phyloP scores from a whole-genome alignment of 768 basidiomycete genomes.

The Termitomyces sp. region DNA sequence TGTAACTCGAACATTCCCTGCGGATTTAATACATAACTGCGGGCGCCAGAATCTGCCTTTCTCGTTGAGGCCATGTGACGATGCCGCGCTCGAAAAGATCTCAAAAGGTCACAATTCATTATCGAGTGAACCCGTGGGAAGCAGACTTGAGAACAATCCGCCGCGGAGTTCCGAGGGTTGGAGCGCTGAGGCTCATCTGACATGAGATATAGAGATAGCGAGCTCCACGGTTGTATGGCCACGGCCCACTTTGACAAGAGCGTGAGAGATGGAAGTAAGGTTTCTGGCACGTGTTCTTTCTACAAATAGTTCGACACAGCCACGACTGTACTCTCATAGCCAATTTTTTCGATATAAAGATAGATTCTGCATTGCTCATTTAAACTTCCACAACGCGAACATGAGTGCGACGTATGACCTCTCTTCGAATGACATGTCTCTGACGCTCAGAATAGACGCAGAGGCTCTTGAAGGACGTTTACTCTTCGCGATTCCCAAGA shows the following conservation, averaged over 20 bases:
- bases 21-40: not conserved
- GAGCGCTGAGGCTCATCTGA: not conserved
- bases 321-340: not conserved
- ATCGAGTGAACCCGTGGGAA: too few relatives aligned
- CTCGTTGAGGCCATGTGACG: not conserved
- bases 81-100: not conserved
- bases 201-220: not conserved
- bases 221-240: not conserved
- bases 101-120: too few relatives aligned
- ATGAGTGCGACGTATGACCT: conserved; percentile 10
- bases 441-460: conserved; percentile 38
- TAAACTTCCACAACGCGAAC: not conserved
- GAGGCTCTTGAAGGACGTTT: conserved; percentile 80
- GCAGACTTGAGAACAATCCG: not conserved
- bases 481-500: conserved; percentile 96
- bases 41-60: not conserved
- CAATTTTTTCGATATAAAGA: conserved; percentile 1
- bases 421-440: not conserved
- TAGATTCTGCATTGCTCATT: not conserved
- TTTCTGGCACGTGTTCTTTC: too few relatives aligned
- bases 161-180: not conserved
- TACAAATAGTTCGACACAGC: not conserved
- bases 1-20: not conserved
- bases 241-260: too few relatives aligned
- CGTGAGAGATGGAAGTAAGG: not conserved